Percentiles rank a stretch among this genome's conserved stretches.
phyloP scores from a whole-genome alignment of 208 protist species.

The Wallacemonas sp. region DNA sequence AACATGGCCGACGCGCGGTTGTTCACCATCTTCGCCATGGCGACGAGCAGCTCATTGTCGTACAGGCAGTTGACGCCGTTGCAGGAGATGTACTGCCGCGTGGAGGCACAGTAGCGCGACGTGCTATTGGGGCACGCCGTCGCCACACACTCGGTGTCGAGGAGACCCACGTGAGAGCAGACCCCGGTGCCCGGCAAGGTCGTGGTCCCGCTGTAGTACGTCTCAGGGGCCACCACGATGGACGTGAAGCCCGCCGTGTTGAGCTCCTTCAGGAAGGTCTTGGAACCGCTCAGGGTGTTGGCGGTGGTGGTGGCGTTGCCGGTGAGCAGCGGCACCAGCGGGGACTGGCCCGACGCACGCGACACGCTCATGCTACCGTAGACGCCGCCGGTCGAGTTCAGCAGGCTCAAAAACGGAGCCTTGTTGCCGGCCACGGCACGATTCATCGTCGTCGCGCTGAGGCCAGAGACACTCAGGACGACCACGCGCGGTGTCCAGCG shows the following conservation, averaged over 20 bases:
- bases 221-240: slow-evolving; percentile 49
- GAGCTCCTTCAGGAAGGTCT: slow-evolving; percentile 49
- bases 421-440: slow-evolving; percentile 61
- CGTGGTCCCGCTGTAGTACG: slow-evolving; percentile 42
- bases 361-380: slow-evolving; percentile 30
- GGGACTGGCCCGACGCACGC: not conserved
- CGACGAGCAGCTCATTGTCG: slow-evolving; percentile 41
- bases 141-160: slow-evolving; percentile 64
- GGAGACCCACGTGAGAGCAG: slow-evolving; percentile 46
- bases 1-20: slow-evolving; percentile 57
- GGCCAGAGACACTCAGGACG: slow-evolving; percentile 49
- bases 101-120: slow-evolving; percentile 59
- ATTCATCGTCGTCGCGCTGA: slow-evolving; percentile 31
- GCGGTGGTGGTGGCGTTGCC: slow-evolving; percentile 26
- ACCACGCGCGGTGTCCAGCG: slow-evolving; percentile 39
- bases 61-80: slow-evolving; percentile 49
- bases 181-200: not conserved
- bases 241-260: slow-evolving; percentile 35
- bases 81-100: slow-evolving; percentile 56
- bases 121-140: slow-evolving; percentile 25
- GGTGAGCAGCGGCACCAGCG: slow-evolving; percentile 64
- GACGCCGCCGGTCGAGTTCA: slow-evolving; percentile 38
- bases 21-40: slow-evolving; percentile 38
- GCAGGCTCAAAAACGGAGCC: slow-evolving; percentile 57
- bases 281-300: slow-evolving; percentile 35